These are phyloP conservation scores for Colletotrichum horii DNA, from an alignment of 2,329 filamentous ascomycete species.

Conservation along the genomic window DNA sequence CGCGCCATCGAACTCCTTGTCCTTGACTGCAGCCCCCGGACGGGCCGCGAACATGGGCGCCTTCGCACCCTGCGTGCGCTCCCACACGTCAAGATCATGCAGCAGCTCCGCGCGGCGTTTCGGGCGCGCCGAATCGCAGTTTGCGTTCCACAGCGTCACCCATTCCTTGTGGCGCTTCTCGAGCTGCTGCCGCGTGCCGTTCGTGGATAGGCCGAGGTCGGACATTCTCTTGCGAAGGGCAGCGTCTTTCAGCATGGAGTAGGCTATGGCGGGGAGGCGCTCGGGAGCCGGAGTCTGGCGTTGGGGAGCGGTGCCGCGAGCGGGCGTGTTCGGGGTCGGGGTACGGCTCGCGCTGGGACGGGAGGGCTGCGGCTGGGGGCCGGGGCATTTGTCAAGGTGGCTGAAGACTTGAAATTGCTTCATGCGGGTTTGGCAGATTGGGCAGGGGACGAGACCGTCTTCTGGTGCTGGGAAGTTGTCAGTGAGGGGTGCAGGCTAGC, in stretches of 20 bases:
- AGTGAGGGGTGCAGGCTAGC: background rate
- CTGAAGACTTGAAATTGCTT: constrained; percentile 77
- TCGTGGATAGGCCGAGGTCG: constrained; percentile 78
- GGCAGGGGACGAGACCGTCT: constrained; percentile 82
- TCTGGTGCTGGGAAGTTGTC: constrained; percentile 42
- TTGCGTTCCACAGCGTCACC: constrained; percentile 96
- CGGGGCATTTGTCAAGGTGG: constrained; percentile 75
- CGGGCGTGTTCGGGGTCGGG: background rate
- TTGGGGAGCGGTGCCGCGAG: constrained; percentile 38
- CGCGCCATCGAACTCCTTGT: constrained; percentile 85
- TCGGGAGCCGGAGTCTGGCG: constrained; percentile 48
- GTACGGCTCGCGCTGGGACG: background rate
- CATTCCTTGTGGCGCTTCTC: constrained; percentile 88
- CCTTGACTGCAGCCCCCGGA: constrained; percentile 60
- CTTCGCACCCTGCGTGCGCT: constrained; percentile 76
- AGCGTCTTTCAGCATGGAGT: constrained; percentile 82
- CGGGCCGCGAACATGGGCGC: constrained; percentile 44
- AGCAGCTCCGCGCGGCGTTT: constrained; percentile 75
- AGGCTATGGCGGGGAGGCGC: constrained; percentile 81
- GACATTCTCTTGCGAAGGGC: constrained; percentile 80
- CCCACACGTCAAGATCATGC: constrained; percentile 84
- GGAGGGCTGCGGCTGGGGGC: constrained; percentile 33
- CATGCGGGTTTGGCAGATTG: constrained; percentile 81
- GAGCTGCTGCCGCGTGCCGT: constrained; percentile 72
- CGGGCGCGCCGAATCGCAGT: constrained; percentile 83